These are phyloP conservation scores for Starmera dryadoides DNA, from an alignment of 805 yeast genomes.

Conservation along the genomic window DNA sequence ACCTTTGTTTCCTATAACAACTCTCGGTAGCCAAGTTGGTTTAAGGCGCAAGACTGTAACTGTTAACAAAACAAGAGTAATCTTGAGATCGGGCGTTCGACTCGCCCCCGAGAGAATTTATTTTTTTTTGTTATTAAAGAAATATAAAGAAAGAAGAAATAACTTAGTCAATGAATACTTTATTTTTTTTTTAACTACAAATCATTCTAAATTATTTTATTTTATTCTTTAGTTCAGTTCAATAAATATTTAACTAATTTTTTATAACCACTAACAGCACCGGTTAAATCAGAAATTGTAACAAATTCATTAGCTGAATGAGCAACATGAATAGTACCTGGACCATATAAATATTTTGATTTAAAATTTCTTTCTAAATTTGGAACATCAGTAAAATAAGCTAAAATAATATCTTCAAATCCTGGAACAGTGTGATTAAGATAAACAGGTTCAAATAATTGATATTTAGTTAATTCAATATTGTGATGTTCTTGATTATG, in stretches of 20 bases:
- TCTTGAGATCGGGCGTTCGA: constrained; percentile 18
- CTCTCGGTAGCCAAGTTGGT: constrained; percentile 19
- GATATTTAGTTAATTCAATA: constrained; percentile 12
- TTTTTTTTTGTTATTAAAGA: constrained; percentile 3
- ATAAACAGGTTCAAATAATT: constrained; percentile 27
- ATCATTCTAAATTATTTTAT: too few relatives aligned
- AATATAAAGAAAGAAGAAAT: too few relatives aligned
- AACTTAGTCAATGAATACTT: too few relatives aligned
- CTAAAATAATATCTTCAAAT: constrained; percentile 43
- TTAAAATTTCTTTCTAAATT: constrained; percentile 24
- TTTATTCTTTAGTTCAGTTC: too few relatives aligned
- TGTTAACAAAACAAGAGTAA: constrained; percentile 6
- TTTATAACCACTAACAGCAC: constrained; percentile 49
- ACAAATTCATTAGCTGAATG: constrained; percentile 53
- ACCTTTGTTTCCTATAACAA: background rate
- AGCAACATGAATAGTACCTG: constrained; percentile 57
- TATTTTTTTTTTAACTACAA: too few relatives aligned
- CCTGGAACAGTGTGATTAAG: constrained; percentile 57
- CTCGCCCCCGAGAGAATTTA: constrained; percentile 15
- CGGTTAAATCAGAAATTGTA: constrained; percentile 34
- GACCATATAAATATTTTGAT: constrained; percentile 51
- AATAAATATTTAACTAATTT: constrained; percentile 11
- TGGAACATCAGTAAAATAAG: constrained; percentile 51
- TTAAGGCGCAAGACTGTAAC: constrained; percentile 17
- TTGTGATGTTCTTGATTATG: constrained; percentile 19